Evolutionary conservation across 2,329 filamentous ascomycete species (phyloP).

Genomic region (Paraconiothyrium sp.): DNA sequence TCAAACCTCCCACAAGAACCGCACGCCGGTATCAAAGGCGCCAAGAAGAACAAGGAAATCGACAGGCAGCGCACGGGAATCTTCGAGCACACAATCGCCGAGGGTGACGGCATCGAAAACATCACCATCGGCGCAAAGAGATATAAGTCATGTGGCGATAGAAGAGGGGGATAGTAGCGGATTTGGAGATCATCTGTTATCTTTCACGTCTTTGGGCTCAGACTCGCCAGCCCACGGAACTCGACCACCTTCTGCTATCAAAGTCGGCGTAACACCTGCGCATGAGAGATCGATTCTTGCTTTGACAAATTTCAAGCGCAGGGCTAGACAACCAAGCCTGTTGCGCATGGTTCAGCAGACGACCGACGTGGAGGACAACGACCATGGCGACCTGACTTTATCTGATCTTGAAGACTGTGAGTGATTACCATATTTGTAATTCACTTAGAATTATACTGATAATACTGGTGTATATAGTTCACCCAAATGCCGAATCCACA

Average conservation of each 20-base stretch:
- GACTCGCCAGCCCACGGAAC: slow-evolving; percentile 48
- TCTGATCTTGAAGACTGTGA: slow-evolving; percentile 51
- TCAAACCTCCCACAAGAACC: slow-evolving; percentile 21
- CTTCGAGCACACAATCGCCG: slow-evolving; percentile 27
- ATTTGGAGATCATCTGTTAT: slow-evolving; percentile 43
- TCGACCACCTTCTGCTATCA: slow-evolving; percentile 55
- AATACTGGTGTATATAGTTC: slow-evolving; percentile 39
- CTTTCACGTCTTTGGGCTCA: slow-evolving; percentile 45
- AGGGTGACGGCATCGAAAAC: slow-evolving; percentile 14
- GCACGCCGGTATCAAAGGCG: slow-evolving; percentile 33
- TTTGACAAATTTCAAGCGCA: slow-evolving; percentile 61
- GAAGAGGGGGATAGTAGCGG: slow-evolving; percentile 39
- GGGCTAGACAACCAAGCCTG: slow-evolving; percentile 60
- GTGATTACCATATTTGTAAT: not conserved
- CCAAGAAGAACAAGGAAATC: slow-evolving; percentile 30
- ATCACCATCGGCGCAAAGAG: slow-evolving; percentile 13
- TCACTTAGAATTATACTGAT: not conserved
- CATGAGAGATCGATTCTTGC: slow-evolving; percentile 58
- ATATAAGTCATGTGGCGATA: slow-evolving; percentile 10
- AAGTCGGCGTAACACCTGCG: slow-evolving; percentile 55
- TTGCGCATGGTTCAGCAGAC: slow-evolving; percentile 59
- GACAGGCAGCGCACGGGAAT: slow-evolving; percentile 29
- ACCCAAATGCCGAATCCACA: slow-evolving; percentile 74
- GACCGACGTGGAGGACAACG: slow-evolving; percentile 56
- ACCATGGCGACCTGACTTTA: slow-evolving; percentile 55